Evolutionary conservation across 1,139 yeast species (phyloP).

Genomic region (Suhomyces panamericanus): DNA sequence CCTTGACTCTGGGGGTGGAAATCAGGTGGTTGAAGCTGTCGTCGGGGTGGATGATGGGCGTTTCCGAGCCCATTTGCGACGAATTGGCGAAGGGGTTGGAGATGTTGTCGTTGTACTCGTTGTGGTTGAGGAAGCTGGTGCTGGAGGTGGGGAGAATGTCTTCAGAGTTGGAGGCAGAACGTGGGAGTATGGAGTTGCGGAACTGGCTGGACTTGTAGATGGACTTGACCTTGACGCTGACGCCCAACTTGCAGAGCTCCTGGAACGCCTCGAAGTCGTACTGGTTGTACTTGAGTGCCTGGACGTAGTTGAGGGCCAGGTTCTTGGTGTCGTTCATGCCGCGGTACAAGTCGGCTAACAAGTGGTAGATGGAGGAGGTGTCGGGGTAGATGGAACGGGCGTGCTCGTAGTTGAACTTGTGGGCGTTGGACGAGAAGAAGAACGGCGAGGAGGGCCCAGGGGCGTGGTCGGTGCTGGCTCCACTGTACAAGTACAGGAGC

Average conservation of each 20-base stretch:
- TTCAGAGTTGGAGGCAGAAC: conserved; percentile 7
- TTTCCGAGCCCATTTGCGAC: conserved; percentile 6
- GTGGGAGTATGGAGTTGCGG: conserved; percentile 6
- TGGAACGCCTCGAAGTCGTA: conserved; percentile 86
- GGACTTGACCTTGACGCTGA: conserved; percentile 60
- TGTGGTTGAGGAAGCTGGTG: conserved; percentile 6
- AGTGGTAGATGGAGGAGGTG: conserved; percentile 58
- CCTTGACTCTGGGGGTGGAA: conserved; percentile 51
- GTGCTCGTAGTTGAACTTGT: conserved; percentile 36
- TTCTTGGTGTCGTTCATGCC: conserved; percentile 54
- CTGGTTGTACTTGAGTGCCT: conserved; percentile 72
- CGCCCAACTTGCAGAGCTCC: conserved; percentile 71
- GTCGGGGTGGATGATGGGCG: conserved; percentile 20
- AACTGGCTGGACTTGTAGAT: conserved; percentile 45
- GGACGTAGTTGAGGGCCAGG: conserved; percentile 66
- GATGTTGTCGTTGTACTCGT: conserved; percentile 16
- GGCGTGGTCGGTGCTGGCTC: conserved; percentile 20
- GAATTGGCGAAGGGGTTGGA: conserved; percentile 29
- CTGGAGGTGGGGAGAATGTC: conserved; percentile 14
- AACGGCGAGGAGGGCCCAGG: conserved; percentile 11
- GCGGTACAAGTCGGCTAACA: conserved; percentile 70
- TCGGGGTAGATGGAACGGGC: conserved; percentile 55
- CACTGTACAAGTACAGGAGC: conserved; percentile 38
- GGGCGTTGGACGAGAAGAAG: conserved; percentile 26
- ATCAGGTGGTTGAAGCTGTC: conserved; percentile 29